Evolutionary conservation across 495 filamentous ascomycete genomes (phyloP), one percentile per base, ranked within the genome.

Genomic region (Hypoxylon trugodes): DNA sequence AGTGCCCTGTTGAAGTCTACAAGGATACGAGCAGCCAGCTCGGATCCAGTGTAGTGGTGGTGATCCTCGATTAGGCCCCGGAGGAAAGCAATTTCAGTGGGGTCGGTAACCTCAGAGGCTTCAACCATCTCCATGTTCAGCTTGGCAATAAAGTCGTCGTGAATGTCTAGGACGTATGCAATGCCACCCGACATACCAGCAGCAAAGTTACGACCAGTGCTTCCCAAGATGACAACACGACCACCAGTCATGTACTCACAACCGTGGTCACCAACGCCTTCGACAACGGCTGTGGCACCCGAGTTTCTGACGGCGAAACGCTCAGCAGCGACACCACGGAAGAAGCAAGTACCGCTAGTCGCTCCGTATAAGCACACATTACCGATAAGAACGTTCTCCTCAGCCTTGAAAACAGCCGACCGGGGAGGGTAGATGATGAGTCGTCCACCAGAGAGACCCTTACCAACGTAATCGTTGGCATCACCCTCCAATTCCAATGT

Each of bases 201-300:
- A 69, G 96, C 95, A 70, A 99, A 99, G 83, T 99, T 99, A 62
- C 95, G 95, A n/a, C 95, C 95, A 69, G 92, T 97, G 69, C 88
- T 86, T 56, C 95, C 95, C 40, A 99, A 83, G 59, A 96, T 82
- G 56, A 99, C 79, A 32, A 98, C 86, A 73, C 96, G 92, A 71
- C 95, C 95, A 70, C 95, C 95, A 58, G 95, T 98, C 95, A 99
- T 99, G 84, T 99, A 99, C 81, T 99, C 95, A 73, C 94, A 98
- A 42, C 94, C 92, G 73, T 99, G 95, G 74, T 99, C 95, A 81
- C 95, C 95, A 50, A 96, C 87, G 77, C 96, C 95, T 79, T 99
- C 95, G 64, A 98, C 94, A 63, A 99, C 91, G 25, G 96, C 95
- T 24, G 89, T 98, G 37, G 91, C 95, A 73, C 95, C 95, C 0